Evolutionary conservation across 805 yeast species (phyloP), one percentile per base, ranked within the genome.

Genomic region (Nakazawaea sp.): DNA sequence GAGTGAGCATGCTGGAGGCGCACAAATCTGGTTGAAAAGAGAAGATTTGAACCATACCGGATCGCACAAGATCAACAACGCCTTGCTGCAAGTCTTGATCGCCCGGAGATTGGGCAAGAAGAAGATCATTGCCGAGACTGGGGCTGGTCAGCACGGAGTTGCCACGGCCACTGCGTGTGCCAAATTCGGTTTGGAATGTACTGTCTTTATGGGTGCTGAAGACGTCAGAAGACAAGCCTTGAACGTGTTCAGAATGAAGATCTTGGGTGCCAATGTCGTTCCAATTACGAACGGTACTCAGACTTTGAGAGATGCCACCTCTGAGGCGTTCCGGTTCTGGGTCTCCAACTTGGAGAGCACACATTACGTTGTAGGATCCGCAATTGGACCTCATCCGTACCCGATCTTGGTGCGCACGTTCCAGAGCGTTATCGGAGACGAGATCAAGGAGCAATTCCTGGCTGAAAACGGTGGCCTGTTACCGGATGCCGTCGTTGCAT

Each of bases 321-420:
- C 94, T 17, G 99, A 92, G 64, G 97, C 98, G 11, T 82, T 92
- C 68, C 74, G 98, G 58, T 76, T 61, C 60, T 92, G 99, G 99
- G 97, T 90, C 33, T 77, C 96, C 3, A 73, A 89, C 50, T 68
- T 92, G 46, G 68, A 78, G 46, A 66, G 84, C 27, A 92, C 98
- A 6, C 97, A 92, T 62, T 92, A 90, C 58, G 82, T 90, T 45
- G 95, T 92, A 36, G 99, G 99, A 36, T 87, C 97, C 2, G 98
- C 97, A 31, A 90, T 92, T 56, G 99, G 99, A 27, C 99, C 99
- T 27, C 97, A 92, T 61, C 99, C 99, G 33, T 92, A 88, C 68
- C 99, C 99, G 45, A 88, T 95, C 15, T 72, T 92, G 59, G 99
- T 92, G 24, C 82, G 97, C 66, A 90, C 98, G 13, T 89, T 92